phyloP scores from a whole-genome alignment of 225 moss, liverwort and hornwort species.

The Marchantia polymorpha region DNA sequence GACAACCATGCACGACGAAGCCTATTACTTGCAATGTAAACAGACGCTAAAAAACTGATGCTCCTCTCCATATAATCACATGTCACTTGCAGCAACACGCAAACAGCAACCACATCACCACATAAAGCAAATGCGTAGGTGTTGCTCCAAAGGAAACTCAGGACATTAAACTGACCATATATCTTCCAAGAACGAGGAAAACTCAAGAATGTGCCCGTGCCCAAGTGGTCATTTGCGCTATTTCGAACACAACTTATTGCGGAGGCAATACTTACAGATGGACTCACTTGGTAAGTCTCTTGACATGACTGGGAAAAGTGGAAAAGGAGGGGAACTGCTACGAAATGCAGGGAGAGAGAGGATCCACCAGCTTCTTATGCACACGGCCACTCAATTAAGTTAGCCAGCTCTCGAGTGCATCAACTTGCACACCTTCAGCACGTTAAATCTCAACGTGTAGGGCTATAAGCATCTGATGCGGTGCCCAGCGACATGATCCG shows the following conservation, averaged over 20 bases:
- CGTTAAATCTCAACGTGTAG: not conserved
- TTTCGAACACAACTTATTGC: not conserved
- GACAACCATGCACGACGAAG: too few species aligned
- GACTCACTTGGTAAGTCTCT: not conserved
- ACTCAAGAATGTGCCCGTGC: too few species aligned
- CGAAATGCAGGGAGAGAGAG: not conserved
- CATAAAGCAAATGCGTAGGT: too few species aligned
- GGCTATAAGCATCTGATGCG: too few species aligned
- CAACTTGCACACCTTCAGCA: not conserved
- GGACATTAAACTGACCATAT: too few species aligned
- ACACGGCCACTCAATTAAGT: not conserved
- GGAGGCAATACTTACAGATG: not conserved
- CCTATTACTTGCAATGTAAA: too few species aligned
- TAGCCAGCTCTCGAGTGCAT: not conserved
- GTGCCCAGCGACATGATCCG: not conserved
- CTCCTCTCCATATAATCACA: too few species aligned
- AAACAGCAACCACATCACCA: too few species aligned
- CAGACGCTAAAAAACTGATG: too few species aligned
- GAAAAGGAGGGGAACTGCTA: not conserved
- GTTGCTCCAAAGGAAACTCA: too few species aligned
- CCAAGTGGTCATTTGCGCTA: not conserved
- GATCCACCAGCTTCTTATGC: conserved; percentile 1
- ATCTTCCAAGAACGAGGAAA: too few species aligned
- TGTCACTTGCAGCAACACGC: too few species aligned
- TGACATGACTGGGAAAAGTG: not conserved